These are phyloP conservation scores for Piper betle DNA, from an alignment of 164 flowering plant species.

Conservation along the genomic window DNA sequence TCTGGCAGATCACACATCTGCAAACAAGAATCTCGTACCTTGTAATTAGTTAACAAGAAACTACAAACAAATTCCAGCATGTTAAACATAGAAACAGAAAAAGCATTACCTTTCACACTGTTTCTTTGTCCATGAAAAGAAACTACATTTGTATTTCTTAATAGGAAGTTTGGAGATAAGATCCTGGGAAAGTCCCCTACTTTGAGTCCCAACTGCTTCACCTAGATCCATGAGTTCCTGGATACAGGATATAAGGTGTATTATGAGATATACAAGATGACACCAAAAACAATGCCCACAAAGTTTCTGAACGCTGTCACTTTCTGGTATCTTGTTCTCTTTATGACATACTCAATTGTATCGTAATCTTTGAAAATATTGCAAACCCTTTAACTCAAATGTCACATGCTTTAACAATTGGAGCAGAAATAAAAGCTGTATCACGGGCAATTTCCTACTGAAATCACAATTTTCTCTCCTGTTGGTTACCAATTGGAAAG, in stretches of 20 bases:
- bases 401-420: too few relatives aligned
- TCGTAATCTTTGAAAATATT: too few relatives aligned
- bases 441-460: too few relatives aligned
- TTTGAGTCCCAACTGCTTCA: conserved; percentile 87
- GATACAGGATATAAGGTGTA: neutral
- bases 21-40: neutral
- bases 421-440: too few relatives aligned
- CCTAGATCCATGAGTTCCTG: conserved; percentile 94
- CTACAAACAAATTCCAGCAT: neutral
- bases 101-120: conserved; percentile 53
- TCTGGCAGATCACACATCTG: conserved; percentile 94
- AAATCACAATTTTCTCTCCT: too few relatives aligned
- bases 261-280: neutral
- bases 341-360: too few relatives aligned
- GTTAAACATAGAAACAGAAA: neutral
- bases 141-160: conserved; percentile 62
- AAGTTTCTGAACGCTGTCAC: too few relatives aligned
- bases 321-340: too few relatives aligned
- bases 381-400: too few relatives aligned
- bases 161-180: conserved; percentile 60
- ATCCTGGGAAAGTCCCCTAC: conserved; percentile 83
- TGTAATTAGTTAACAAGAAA: neutral
- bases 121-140: conserved; percentile 57
- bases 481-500: too few relatives aligned
- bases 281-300: too few relatives aligned